These are phyloP conservation scores for Plasmopara muralis DNA, from an alignment of 352 stramenopile species.

Conservation along the genomic window DNA sequence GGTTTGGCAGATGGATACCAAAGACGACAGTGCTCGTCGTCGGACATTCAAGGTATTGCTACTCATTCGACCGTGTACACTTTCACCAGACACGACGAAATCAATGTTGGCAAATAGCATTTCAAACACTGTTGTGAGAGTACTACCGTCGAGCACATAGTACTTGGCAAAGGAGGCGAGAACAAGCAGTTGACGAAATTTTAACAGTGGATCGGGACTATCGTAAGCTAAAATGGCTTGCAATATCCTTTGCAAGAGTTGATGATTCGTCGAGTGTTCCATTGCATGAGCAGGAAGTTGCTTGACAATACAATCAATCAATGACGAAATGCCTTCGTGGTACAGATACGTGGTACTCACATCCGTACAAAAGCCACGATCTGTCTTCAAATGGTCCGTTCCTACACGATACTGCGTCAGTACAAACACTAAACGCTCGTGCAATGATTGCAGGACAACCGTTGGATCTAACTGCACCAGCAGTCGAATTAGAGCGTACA, in stretches of 20 bases:
- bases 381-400: conserved; percentile 42
- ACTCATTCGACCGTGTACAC: conserved; percentile 57
- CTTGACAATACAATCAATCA: conserved; percentile 75
- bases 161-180: conserved; percentile 70
- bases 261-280: conserved; percentile 33
- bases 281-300: conserved; percentile 43
- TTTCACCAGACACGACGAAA: conserved; percentile 60
- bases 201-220: conserved; percentile 55
- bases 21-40: conserved; percentile 51
- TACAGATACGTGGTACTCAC: conserved; percentile 60
- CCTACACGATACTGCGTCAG: conserved; percentile 36
- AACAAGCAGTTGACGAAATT: conserved; percentile 67
- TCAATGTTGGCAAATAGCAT: conserved; percentile 69
- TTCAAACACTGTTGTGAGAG: conserved; percentile 68
- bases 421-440: conserved; percentile 55
- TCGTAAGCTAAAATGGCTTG: conserved; percentile 49
- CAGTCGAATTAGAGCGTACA: conserved; percentile 68
- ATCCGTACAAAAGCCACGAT: conserved; percentile 50
- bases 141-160: conserved; percentile 50
- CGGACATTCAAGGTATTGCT: conserved; percentile 68
- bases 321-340: conserved; percentile 64
- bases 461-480: conserved; percentile 53
- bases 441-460: conserved; percentile 41
- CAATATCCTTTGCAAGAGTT: conserved; percentile 41
- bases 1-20: conserved; percentile 72